These are phyloP conservation scores for Marasmius sp. DNA, from an alignment of 1,284 basidiomycete genomes.

Conservation along the genomic window DNA sequence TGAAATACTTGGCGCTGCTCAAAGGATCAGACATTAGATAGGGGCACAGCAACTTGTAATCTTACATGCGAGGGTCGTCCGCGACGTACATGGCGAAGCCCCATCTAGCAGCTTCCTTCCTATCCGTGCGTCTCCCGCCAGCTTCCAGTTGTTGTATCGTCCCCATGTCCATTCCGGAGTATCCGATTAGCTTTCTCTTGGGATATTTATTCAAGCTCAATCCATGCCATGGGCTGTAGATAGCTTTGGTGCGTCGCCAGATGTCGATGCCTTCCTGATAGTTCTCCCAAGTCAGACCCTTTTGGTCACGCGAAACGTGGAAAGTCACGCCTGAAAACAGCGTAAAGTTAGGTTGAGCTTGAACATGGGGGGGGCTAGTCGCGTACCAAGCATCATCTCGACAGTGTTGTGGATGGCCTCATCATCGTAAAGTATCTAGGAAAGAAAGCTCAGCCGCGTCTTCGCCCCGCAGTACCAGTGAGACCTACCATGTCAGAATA, in stretches of 20 bases:
- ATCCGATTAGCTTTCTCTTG: neutral
- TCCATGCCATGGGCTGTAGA: neutral
- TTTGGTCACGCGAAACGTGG: neutral
- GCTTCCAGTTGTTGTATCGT: neutral
- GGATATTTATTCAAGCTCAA: neutral
- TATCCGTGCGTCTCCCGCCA: neutral
- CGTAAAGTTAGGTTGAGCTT: neutral
- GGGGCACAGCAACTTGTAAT: neutral
- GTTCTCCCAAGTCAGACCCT: slow-evolving; percentile 15
- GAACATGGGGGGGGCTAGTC: neutral
- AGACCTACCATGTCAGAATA: slow-evolving; percentile 12
- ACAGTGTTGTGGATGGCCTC: slow-evolving; percentile 1
- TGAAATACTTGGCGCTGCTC: neutral
- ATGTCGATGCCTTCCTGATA: slow-evolving; percentile 11
- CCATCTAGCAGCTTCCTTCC: neutral
- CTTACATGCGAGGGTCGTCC: neutral
- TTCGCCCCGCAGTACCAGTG: neutral
- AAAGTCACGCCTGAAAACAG: slow-evolving; percentile 8
- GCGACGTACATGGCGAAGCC: slow-evolving; percentile 5
- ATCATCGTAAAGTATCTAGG: neutral
- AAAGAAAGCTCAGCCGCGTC: neutral
- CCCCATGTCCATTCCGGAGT: neutral
- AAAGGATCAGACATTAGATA: too few relatives aligned
- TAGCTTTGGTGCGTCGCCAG: slow-evolving; percentile 9
- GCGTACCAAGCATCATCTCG: slow-evolving; percentile 3